Percentiles rank a stretch among this genome's conserved stretches.
These are phyloP conservation scores for Moringa oleifera DNA, from an alignment of 345 rosid species.

Conservation along the genomic window DNA sequence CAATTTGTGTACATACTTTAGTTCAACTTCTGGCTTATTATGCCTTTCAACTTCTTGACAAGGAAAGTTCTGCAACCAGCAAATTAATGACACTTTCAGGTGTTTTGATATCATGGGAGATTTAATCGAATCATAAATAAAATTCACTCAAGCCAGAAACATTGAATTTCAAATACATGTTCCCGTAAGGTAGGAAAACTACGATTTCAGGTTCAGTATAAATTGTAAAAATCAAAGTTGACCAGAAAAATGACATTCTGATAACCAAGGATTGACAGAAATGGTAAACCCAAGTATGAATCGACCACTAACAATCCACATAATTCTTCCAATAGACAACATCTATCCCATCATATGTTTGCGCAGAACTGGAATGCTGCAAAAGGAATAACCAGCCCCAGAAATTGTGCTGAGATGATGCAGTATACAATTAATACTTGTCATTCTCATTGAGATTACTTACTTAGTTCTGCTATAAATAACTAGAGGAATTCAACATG, in stretches of 20 bases:
- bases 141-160: constrained; percentile 4
- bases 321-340: too few species aligned
- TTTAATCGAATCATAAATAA: constrained; percentile 5
- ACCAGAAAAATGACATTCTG: neutral
- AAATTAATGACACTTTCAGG: constrained; percentile 17
- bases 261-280: neutral
- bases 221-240: neutral
- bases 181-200: neutral
- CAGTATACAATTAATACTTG: too few species aligned
- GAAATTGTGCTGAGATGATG: too few species aligned
- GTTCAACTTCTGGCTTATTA: constrained; percentile 98
- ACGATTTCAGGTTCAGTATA: neutral
- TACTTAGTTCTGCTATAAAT: too few species aligned
- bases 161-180: constrained; percentile 1
- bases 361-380: too few species aligned
- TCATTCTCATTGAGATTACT: too few species aligned
- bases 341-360: too few species aligned
- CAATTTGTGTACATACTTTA: constrained; percentile 59
- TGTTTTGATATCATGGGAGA: constrained; percentile 7
- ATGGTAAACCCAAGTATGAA: too few species aligned
- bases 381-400: too few species aligned
- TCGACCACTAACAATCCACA: too few species aligned
- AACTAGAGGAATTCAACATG: too few species aligned
- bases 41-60: constrained; percentile 99
- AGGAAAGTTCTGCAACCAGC: constrained; percentile 75